phyloP scores from a whole-genome alignment of 176 grass and related monocot species.

The Juncus effusus region DNA sequence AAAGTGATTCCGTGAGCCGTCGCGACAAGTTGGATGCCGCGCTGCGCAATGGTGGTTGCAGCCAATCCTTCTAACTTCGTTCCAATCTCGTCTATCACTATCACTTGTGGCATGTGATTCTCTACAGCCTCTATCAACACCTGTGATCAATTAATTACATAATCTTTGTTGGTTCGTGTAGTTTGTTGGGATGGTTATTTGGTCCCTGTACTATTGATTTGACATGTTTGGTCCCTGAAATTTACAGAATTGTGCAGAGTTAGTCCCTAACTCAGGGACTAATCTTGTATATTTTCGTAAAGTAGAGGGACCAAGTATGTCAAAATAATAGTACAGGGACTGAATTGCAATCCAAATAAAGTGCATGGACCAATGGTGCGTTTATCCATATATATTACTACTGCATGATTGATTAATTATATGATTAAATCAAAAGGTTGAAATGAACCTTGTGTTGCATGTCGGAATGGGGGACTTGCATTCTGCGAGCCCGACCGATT shows the following conservation, averaged over 20 bases:
- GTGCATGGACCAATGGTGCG: too few species aligned
- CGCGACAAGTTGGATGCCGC: conserved; percentile 87
- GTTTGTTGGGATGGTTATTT: neutral
- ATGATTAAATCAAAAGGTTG: conserved; percentile 2
- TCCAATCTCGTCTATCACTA: conserved; percentile 96
- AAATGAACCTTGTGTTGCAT: conserved; percentile 75
- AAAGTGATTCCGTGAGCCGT: conserved; percentile 87
- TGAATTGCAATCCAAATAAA: too few species aligned
- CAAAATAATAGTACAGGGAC: too few species aligned
- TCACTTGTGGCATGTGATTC: conserved; percentile 95
- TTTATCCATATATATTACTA: too few species aligned
- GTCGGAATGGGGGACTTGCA: conserved; percentile 79
- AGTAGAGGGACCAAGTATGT: too few species aligned
- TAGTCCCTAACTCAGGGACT: too few species aligned
- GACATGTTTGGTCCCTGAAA: too few species aligned
- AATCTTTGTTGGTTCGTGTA: neutral
- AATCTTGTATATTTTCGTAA: too few species aligned
- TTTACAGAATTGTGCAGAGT: too few species aligned
- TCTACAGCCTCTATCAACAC: conserved; percentile 96
- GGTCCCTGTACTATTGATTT: too few species aligned
- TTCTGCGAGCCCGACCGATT: conserved; percentile 73
- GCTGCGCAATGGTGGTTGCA: conserved; percentile 90
- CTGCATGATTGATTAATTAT: too few species aligned
- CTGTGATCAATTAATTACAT: conserved; percentile 23
- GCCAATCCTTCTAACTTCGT: conserved; percentile 83